Evolutionary conservation across 2,329 filamentous ascomycete species (phyloP), one percentile per base, ranked within the genome.

Genomic region (Sclerotiophoma versabilis): DNA sequence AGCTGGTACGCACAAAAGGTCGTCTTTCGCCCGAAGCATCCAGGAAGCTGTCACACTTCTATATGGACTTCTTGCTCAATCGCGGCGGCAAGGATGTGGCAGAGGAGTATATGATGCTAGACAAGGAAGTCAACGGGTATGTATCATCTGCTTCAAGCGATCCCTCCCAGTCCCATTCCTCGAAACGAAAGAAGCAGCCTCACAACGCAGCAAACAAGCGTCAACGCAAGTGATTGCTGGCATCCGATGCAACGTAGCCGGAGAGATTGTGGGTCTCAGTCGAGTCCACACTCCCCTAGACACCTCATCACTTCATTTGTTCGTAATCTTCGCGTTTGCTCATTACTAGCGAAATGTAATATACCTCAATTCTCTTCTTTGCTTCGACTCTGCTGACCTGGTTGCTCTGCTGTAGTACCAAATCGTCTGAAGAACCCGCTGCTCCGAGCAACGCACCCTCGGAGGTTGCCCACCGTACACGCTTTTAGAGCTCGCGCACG

Each of bases 21-120:
- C 85, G 84, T 10, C 83, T 98, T 52, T 84, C 87, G 0, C 72
- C 84, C 1, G 76, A 83, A 0, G 83, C 85, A 0, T 88, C 93
- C 75, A 90, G 88, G 72, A 89, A 92, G 37, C 78, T 99, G 5
- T 87, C 88, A 33, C 84, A 90, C 58, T 79, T 83, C 49, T 99
- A 98, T 75, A 86, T 97, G 80, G 80, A 83, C 11, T 97, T 95
- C 69, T 81, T 99, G 29, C 85, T 96, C 59, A 88, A 96, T 65
- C 83, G 90, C 48, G 93, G 93, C 12, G 87, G 86, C 57, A 90
- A 92, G 72, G 86, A 93, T 26, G 85, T 91, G 2, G 93, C 96
- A 79, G 91, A 92, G 76, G 89, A 93, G 65, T 96, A 93, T 73
- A 81, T 97, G 70, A 79, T 83, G 54, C 80, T 98, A 29, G 93